Evolutionary conservation across 495 filamentous ascomycete species (phyloP).

Genomic region (Neurospora tetrasperma): DNA sequence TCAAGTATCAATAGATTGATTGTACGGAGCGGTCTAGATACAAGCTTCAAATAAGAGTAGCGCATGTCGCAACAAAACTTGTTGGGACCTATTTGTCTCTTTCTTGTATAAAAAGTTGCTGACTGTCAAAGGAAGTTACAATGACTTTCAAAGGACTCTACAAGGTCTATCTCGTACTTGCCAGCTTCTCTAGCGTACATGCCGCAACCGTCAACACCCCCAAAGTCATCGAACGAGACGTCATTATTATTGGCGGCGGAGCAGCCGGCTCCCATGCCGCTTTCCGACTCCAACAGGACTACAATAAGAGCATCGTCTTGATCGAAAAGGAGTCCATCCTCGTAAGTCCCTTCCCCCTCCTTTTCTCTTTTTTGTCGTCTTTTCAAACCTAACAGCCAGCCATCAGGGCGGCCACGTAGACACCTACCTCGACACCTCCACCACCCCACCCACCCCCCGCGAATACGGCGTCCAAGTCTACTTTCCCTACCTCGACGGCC

Average conservation of each 20-base stretch:
- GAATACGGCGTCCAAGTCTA: no score
- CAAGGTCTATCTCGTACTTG: neutral
- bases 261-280: constrained; percentile 38
- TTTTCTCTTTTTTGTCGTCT: no score
- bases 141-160: neutral
- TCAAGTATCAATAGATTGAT: neutral
- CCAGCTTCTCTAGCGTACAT: neutral
- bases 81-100: neutral
- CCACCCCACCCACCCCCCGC: no score
- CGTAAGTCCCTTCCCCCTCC: constrained; percentile 11
- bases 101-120: neutral
- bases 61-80: neutral
- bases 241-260: constrained; percentile 37
- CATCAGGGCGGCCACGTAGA: no score
- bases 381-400: no score
- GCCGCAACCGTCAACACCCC: neutral
- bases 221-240: constrained; percentile 15
- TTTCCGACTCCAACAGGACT: constrained; percentile 30
- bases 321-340: constrained; percentile 30
- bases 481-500: no score
- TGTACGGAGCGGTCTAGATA: neutral
- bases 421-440: no score
- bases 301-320: constrained; percentile 27
- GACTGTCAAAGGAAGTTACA: neutral
- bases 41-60: neutral